These are phyloP conservation scores for Aureobasidium melanogenum DNA, from an alignment of 2,329 filamentous ascomycete genomes.

Conservation along the genomic window DNA sequence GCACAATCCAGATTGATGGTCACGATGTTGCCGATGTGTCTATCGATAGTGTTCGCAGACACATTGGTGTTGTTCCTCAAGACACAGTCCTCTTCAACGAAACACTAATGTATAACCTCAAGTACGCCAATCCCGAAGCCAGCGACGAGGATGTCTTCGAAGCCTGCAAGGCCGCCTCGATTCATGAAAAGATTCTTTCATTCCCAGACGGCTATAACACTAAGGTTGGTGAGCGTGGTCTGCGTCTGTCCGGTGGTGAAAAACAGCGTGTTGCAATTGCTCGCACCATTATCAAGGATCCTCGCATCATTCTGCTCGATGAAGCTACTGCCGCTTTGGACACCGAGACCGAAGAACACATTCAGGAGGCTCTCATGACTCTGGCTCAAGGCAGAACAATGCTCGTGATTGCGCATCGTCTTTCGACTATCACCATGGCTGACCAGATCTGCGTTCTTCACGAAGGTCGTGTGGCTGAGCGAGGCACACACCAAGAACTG, in stretches of 20 bases:
- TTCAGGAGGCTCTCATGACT: conserved; percentile 74
- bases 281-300: conserved; percentile 84
- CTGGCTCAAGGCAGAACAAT: conserved; percentile 81
- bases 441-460: conserved; percentile 49
- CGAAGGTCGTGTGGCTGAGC: conserved; percentile 43
- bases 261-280: conserved; percentile 92
- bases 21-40: conserved; percentile 76
- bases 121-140: conserved; percentile 74
- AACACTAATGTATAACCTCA: conserved; percentile 87
- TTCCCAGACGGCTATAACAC: conserved; percentile 86
- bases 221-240: conserved; percentile 81
- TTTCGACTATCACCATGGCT: conserved; percentile 47
- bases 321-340: conserved; percentile 89
- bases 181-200: conserved; percentile 82
- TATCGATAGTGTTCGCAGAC: conserved; percentile 82
- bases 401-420: conserved; percentile 78
- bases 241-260: conserved; percentile 81
- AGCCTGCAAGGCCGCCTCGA: conserved; percentile 78
- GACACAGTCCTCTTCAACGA: conserved; percentile 95
- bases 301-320: conserved; percentile 84
- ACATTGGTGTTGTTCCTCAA: conserved; percentile 94
- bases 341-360: conserved; percentile 86
- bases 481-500: conserved; percentile 43
- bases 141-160: conserved; percentile 73
- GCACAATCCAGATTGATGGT: conserved; percentile 76